These are phyloP conservation scores for Ogataea pilisensis DNA, from an alignment of 805 yeast genomes.

Conservation along the genomic window DNA sequence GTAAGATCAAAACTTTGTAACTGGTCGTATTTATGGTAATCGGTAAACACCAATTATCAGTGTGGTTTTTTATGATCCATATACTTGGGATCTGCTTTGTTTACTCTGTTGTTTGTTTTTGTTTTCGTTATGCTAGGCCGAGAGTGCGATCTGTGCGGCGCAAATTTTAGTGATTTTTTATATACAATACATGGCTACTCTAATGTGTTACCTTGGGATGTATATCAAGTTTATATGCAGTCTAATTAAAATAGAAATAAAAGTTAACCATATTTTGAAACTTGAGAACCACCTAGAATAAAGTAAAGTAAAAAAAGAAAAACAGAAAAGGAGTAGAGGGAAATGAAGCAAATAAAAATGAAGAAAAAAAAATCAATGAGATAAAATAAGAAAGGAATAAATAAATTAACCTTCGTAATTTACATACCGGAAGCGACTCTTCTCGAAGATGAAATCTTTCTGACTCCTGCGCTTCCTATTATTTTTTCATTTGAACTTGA, in stretches of 20 bases:
- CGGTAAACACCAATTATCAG: too few species aligned
- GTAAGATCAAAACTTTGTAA: too few species aligned
- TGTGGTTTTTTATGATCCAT: too few species aligned
- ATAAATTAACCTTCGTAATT: not conserved
- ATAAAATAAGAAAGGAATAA: not conserved
- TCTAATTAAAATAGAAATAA: too few species aligned
- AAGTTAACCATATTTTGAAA: not conserved
- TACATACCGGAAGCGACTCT: conserved; percentile 22
- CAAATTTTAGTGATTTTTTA: too few species aligned
- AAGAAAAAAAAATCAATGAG: not conserved
- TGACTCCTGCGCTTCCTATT: conserved; percentile 33
- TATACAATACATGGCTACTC: too few species aligned
- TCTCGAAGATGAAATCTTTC: conserved; percentile 31
- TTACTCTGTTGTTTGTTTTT: not conserved
- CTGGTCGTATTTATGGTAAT: too few species aligned
- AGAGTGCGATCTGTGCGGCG: too few species aligned
- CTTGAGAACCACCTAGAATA: not conserved
- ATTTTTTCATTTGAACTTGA: conserved; percentile 27
- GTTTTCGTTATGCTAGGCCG: too few species aligned
- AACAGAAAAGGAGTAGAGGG: not conserved
- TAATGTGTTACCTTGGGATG: too few species aligned
- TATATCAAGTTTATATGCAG: too few species aligned
- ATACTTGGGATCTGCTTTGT: not conserved
- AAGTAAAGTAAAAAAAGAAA: not conserved
- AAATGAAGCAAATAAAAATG: not conserved